These are phyloP conservation scores for Cryptococcus floricola DNA, from an alignment of 1,284 basidiomycete genomes.

Conservation along the genomic window DNA sequence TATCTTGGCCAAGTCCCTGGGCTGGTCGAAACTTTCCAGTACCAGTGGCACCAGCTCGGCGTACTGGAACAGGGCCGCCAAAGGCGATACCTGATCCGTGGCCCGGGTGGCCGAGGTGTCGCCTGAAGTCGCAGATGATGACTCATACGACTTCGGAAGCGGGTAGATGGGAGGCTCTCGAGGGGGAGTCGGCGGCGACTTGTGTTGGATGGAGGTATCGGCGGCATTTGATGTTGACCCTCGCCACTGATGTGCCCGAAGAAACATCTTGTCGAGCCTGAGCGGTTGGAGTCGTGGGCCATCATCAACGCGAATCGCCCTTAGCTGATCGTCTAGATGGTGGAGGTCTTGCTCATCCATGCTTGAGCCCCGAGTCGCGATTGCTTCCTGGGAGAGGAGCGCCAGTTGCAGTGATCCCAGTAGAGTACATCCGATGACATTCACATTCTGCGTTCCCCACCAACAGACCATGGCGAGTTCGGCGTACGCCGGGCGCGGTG, in stretches of 20 bases:
- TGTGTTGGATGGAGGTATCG: background rate
- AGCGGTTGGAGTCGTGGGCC: conserved; percentile 23
- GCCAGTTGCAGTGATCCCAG: too few relatives aligned
- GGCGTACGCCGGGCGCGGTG: too few relatives aligned
- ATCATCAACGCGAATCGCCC: conserved; percentile 29
- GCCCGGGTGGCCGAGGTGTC: background rate
- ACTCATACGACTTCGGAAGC: conserved; percentile 21
- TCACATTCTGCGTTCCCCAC: too few relatives aligned
- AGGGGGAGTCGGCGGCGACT: conserved; percentile 27
- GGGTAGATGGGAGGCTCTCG: conserved; percentile 20
- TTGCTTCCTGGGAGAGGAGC: too few relatives aligned
- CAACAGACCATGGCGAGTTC: too few relatives aligned
- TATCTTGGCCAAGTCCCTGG: conserved; percentile 31
- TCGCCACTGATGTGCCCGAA: conserved; percentile 20
- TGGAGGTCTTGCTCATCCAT: conserved; percentile 1
- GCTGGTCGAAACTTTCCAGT: conserved; percentile 32
- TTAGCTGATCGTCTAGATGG: conserved; percentile 22
- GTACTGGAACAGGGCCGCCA: conserved; percentile 30
- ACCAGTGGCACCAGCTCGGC: conserved; percentile 38
- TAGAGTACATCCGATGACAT: too few relatives aligned
- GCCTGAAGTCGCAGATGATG: background rate
- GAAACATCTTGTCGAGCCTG: conserved; percentile 41
- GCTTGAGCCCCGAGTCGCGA: too few relatives aligned
- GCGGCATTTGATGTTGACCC: conserved; percentile 2
- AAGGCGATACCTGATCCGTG: conserved; percentile 17